A percentile compares a stretch with the other conserved stretches of the same genome.
Conservation (phyloP, 352 stramenopile genomes). For the Pythium dissimile region DNA sequence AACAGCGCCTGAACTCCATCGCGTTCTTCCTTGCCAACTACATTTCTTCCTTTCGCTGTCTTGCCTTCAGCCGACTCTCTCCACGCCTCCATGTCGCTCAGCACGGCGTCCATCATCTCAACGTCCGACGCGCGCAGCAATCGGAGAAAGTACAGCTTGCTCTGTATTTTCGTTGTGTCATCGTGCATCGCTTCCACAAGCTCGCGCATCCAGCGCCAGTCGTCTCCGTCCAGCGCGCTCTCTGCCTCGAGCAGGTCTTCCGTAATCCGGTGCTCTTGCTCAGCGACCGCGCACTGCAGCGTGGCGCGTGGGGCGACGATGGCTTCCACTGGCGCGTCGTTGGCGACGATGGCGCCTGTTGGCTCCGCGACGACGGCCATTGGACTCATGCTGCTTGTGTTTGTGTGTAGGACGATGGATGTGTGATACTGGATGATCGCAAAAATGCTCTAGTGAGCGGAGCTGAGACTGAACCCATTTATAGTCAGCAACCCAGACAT, state of each 20-base stretch:
- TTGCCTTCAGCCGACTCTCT: not conserved
- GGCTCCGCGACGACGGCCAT: not conserved
- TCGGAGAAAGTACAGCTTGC: slow-evolving; percentile 18
- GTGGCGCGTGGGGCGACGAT: not conserved
- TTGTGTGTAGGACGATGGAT: not conserved
- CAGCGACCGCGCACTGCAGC: slow-evolving; percentile 7
- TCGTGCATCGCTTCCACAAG: slow-evolving; percentile 11
- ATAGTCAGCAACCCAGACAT: not conserved
- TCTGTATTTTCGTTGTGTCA: not conserved
- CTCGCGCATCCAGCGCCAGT: slow-evolving; percentile 14
- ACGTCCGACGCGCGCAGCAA: slow-evolving; percentile 3
- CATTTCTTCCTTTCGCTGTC: not conserved
- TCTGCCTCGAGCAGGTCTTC: slow-evolving; percentile 14
- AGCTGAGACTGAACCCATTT: slow-evolving; percentile 19
- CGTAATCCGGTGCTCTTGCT: slow-evolving; percentile 10
- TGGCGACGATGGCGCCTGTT: not conserved
- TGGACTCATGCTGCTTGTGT: slow-evolving; percentile 4
- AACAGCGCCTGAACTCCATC: slow-evolving; percentile 18
- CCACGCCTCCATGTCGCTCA: slow-evolving; percentile 19
- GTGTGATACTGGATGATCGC: slow-evolving; percentile 3
- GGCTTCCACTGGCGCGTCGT: not conserved
- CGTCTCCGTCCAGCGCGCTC: slow-evolving; percentile 4
- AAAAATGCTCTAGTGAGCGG: not conserved
- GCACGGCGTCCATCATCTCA: not conserved
- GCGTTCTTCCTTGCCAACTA: slow-evolving; percentile 5